phyloP scores from a whole-genome alignment of 2,329 filamentous ascomycete genomes.

The Diaporthe sp. region DNA sequence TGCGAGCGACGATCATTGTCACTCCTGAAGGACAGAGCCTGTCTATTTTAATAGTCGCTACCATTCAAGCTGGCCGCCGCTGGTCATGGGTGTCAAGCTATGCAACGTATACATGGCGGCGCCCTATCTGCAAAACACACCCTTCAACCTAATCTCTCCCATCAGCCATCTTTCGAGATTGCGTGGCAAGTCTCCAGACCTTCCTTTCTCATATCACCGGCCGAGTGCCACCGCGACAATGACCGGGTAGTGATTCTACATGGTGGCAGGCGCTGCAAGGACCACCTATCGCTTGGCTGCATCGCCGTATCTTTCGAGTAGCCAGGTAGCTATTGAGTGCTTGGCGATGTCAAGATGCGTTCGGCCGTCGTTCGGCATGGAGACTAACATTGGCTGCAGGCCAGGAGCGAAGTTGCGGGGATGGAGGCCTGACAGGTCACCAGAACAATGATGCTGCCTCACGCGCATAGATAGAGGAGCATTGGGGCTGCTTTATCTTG shows the following conservation, averaged over 20 bases:
- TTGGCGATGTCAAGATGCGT: conserved; percentile 9
- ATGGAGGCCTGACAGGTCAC: conserved; percentile 7
- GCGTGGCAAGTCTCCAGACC: not conserved
- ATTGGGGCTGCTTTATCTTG: conserved; percentile 22
- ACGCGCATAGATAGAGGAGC: not conserved
- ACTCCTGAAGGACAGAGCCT: not conserved
- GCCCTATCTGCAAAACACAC: conserved; percentile 5
- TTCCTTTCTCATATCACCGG: conserved; percentile 20
- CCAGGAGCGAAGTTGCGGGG: not conserved
- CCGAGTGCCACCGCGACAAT: not conserved
- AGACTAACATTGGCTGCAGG: conserved; percentile 1
- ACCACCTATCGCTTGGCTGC: conserved; percentile 10
- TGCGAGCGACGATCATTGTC: not conserved
- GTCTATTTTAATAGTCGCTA: not conserved
- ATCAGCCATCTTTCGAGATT: not conserved
- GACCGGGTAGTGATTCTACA: not conserved
- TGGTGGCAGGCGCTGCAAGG: not conserved
- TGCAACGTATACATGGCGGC: not conserved
- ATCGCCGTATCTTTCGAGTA: not conserved
- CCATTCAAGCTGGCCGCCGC: not conserved
- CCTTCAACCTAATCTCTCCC: not conserved
- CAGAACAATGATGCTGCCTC: conserved; percentile 2
- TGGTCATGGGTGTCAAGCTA: not conserved
- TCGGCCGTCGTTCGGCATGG: conserved; percentile 17
- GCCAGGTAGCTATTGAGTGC: not conserved